Base-by-base conservation (phyloP, 2,329 filamentous ascomycete species). In the Fusarium sp. region DNA sequence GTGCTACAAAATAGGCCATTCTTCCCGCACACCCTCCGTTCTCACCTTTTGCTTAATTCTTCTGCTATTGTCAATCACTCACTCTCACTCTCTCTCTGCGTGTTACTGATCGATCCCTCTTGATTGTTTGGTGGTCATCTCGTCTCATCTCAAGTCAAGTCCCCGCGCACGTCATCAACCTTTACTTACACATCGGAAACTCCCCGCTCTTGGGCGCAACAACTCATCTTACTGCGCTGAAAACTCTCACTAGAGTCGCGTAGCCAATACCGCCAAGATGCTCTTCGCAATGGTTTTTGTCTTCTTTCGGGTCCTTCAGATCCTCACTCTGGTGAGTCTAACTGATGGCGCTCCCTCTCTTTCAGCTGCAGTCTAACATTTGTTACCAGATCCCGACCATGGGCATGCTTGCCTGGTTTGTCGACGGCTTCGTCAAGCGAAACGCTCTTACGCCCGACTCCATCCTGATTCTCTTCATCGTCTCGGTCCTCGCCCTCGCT, bases 381-480 rank as follows among this genome's bases (percentile, higher is more conserved):
- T 1, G 13, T 24, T 41, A 44, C 12, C 64, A 89, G 87, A 88
- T 88, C 72, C 86, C 86, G 39, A 82, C 79, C 24, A 81, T 90
- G 75, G 87, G 87, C 76, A 88, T 90, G 83, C 83, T 89, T 49
- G 82, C 85, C 68, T 89, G 83, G 79, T 89, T 90, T 72, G 83
- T 90, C 64, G 76, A 88, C 75, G 80, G 81, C 65, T 89, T 85
- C 76, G 80, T 83, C 68, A 72, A 77, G 49, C 70, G 74, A 69
- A 88, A 89, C 75, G 72, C 79, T 58, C 78, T 89, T 47, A 87
- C 87, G 1, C 88, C 87, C 24, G 78, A 81, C 74, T 85, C 84
- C 73, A 83, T 89, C 73, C 83, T 90, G 58, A 79, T 89, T 65
- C 80, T 89, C 67, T 90, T 90, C 81, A 88, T 90, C 78, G 84